Conservation (phyloP, 2,329 filamentous ascomycete genomes). For the Neofusicoccum ribis region DNA sequence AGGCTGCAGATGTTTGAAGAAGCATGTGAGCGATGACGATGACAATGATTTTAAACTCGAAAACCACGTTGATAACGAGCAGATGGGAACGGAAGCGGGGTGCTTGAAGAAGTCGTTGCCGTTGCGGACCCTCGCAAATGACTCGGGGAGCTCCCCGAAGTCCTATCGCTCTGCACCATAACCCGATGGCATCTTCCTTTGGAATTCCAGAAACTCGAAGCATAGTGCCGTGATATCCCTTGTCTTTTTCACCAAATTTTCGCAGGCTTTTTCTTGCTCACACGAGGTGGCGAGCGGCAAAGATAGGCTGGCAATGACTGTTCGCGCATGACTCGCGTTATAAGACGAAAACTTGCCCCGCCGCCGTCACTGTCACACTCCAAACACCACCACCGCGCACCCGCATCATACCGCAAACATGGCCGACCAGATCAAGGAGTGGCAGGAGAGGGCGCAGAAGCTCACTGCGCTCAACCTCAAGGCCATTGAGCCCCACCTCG, state of each 20-base stretch:
- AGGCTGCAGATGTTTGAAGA: too few species aligned
- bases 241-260: neutral
- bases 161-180: too few species aligned
- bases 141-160: too few species aligned
- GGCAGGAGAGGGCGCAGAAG: constrained; percentile 55
- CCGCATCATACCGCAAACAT: constrained; percentile 24
- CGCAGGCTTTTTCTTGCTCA: neutral
- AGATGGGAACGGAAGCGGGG: too few species aligned
- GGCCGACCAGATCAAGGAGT: constrained; percentile 50
- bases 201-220: too few species aligned
- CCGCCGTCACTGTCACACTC: constrained; percentile 9
- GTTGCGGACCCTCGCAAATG: too few species aligned
- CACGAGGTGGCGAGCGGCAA: constrained; percentile 9
- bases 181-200: too few species aligned
- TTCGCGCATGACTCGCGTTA: constrained; percentile 10
- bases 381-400: neutral
- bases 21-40: too few species aligned
- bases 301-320: neutral
- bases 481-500: constrained; percentile 71
- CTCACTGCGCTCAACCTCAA: constrained; percentile 73
- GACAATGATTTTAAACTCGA: too few species aligned
- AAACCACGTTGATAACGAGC: too few species aligned
- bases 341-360: constrained; percentile 18
- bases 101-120: too few species aligned
- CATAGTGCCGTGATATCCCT: too few species aligned